Percentiles rank a stretch among this genome's conserved stretches.
These are phyloP conservation scores for Conticribra guillardii DNA, from an alignment of 108 stramenopile genomes.

Conservation along the genomic window DNA sequence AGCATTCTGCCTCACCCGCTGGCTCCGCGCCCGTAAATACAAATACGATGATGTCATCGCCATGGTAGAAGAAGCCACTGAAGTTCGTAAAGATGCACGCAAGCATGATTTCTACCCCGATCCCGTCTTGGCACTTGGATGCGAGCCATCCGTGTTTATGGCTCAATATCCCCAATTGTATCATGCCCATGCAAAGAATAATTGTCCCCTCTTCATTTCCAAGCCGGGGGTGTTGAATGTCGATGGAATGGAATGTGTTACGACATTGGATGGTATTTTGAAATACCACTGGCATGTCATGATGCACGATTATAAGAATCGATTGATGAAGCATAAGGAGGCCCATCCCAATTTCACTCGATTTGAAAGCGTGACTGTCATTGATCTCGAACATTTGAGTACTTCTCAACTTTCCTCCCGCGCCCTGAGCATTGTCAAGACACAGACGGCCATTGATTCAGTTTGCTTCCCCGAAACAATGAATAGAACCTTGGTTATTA, in stretches of 20 bases:
- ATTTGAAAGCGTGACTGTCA: constrained; percentile 75
- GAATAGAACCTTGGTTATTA: constrained; percentile 78
- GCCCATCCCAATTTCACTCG: constrained; percentile 73
- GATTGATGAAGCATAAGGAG: constrained; percentile 66
- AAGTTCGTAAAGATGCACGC: constrained; percentile 59
- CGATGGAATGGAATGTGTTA: constrained; percentile 83
- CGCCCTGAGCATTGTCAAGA: constrained; percentile 80
- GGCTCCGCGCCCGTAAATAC: constrained; percentile 45
- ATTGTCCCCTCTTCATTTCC: constrained; percentile 78
- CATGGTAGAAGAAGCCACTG: constrained; percentile 86
- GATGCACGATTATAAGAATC: constrained; percentile 79
- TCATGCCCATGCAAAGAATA: constrained; percentile 75
- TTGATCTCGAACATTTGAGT: constrained; percentile 76
- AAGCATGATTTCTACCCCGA: constrained; percentile 77
- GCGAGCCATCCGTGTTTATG: constrained; percentile 65
- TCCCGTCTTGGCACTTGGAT: constrained; percentile 68
- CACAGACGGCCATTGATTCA: constrained; percentile 86
- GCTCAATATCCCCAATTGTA: constrained; percentile 87
- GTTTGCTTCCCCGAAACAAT: constrained; percentile 90
- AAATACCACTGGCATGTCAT: constrained; percentile 87
- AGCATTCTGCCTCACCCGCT: constrained; percentile 50
- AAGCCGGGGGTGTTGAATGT: constrained; percentile 84
- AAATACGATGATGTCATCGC: constrained; percentile 73
- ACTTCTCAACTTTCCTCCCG: constrained; percentile 59
- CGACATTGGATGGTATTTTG: constrained; percentile 77